Percentiles rank a stretch among this genome's conserved stretches.
phyloP scores from a whole-genome alignment of 179 eudicot genomes.

The Patellifolia procumbens region DNA sequence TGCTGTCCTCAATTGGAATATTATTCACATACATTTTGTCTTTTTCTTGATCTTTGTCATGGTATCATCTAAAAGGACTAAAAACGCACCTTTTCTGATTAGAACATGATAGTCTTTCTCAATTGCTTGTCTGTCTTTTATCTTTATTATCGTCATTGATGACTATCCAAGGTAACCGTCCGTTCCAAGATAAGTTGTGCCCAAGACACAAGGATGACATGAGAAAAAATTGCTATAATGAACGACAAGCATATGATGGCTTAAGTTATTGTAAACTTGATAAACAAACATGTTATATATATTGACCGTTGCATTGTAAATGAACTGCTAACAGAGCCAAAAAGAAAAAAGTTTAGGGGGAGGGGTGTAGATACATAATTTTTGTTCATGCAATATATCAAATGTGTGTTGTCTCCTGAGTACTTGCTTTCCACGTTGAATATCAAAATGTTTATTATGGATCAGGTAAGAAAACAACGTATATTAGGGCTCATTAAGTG shows the following conservation, averaged over 20 bases:
- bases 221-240: not conserved
- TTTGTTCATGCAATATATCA: not conserved
- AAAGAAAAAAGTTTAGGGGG: too few species aligned
- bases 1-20: slow-evolving; percentile 5
- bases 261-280: not conserved
- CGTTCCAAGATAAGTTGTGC: not conserved
- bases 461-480: not conserved
- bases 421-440: not conserved
- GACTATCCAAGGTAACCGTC: not conserved
- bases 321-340: not conserved
- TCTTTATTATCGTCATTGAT: not conserved
- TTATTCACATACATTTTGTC: not conserved
- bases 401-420: not conserved
- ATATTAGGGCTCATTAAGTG: not conserved
- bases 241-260: not conserved
- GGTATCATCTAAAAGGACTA: too few species aligned
- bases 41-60: not conserved
- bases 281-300: not conserved
- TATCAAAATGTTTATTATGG: not conserved
- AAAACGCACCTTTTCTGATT: not conserved
- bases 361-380: not conserved
- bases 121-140: not conserved
- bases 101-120: not conserved
- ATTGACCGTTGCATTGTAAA: not conserved
- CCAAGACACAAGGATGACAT: not conserved